A percentile compares a stretch with the other conserved stretches of the same genome.
phyloP scores from a whole-genome alignment of 2,329 filamentous ascomycete species.

The Fusarium secorum region DNA sequence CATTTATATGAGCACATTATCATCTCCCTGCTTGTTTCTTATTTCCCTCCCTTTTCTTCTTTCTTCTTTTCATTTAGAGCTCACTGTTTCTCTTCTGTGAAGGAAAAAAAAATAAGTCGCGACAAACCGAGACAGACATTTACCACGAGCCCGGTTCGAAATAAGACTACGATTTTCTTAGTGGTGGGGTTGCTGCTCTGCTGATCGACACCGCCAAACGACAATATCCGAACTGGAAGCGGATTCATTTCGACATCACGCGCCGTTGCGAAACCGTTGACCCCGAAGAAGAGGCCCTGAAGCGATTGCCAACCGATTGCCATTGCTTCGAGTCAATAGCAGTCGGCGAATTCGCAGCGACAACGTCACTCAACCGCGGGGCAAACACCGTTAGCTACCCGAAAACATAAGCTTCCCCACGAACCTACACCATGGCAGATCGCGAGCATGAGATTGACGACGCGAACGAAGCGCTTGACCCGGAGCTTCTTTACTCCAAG shows the following conservation, averaged over 20 bases:
- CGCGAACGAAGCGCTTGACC: slow-evolving; percentile 70
- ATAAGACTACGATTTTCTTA: slow-evolving; percentile 28
- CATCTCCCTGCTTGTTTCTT: slow-evolving; percentile 6
- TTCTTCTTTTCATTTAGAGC: slow-evolving; percentile 1
- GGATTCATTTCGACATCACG: slow-evolving; percentile 5
- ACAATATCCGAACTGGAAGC: slow-evolving; percentile 16
- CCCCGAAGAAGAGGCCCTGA: neutral
- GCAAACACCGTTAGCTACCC: neutral
- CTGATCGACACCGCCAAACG: slow-evolving; percentile 36
- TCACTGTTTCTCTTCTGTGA: neutral
- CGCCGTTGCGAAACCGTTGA: neutral
- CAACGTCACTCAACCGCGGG: slow-evolving; percentile 2
- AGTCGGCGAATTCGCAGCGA: neutral
- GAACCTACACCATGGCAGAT: slow-evolving; percentile 54
- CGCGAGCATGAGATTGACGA: slow-evolving; percentile 57
- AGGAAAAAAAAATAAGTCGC: neutral
- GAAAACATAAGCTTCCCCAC: slow-evolving; percentile 10
- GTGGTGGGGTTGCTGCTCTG: slow-evolving; percentile 34
- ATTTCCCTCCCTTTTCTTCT: neutral
- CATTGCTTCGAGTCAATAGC: neutral
- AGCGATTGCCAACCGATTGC: neutral
- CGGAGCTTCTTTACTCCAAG: slow-evolving; percentile 91
- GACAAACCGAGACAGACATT: slow-evolving; percentile 1
- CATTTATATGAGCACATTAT: slow-evolving; percentile 7
- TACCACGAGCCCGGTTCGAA: slow-evolving; percentile 16